phyloP scores from a whole-genome alignment of 2,329 filamentous ascomycete genomes.

The Diaporthe velutina region DNA sequence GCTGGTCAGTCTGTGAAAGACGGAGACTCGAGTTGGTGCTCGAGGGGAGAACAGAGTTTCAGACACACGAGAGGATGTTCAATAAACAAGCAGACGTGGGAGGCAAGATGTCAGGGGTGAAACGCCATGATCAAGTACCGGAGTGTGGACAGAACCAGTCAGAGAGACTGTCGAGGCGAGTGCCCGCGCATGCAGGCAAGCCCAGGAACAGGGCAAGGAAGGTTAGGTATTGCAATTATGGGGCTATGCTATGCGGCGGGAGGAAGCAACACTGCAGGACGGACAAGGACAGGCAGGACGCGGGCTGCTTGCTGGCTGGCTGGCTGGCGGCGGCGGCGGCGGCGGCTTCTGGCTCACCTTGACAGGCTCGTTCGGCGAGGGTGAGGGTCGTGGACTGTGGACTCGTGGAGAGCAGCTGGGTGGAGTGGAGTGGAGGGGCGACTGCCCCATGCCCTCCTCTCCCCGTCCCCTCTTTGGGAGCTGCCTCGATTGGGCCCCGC shows the following conservation, averaged over 20 bases:
- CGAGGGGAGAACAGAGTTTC: slow-evolving; percentile 30
- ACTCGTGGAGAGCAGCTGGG: slow-evolving; percentile 16
- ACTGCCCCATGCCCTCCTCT: slow-evolving; percentile 9
- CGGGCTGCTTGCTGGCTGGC: slow-evolving; percentile 11
- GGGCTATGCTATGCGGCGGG: slow-evolving; percentile 21
- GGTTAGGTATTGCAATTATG: slow-evolving; percentile 7
- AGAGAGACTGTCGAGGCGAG: slow-evolving; percentile 30
- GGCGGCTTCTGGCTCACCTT: slow-evolving; percentile 31
- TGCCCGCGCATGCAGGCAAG: slow-evolving; percentile 30
- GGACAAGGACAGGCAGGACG: slow-evolving; percentile 4
- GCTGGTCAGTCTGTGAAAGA: slow-evolving; percentile 27
- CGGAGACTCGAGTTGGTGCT: slow-evolving; percentile 7
- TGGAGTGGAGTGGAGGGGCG: slow-evolving; percentile 21
- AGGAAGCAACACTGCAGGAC: slow-evolving; percentile 15
- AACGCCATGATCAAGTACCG: slow-evolving; percentile 37
- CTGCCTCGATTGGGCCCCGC: slow-evolving; percentile 30
- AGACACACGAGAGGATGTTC: slow-evolving; percentile 33
- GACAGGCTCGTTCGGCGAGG: slow-evolving; percentile 19
- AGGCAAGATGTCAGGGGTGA: slow-evolving; percentile 36
- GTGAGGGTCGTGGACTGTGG: slow-evolving; percentile 16
- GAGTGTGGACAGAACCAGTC: slow-evolving; percentile 34
- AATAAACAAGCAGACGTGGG: slow-evolving; percentile 24
- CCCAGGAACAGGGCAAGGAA: slow-evolving; percentile 16
- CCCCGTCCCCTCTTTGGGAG: slow-evolving; percentile 20
- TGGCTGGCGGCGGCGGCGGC: slow-evolving; percentile 2